phyloP scores from a whole-genome alignment of 192 early-diverging fungal genomes.

The Entomortierella lignicola region DNA sequence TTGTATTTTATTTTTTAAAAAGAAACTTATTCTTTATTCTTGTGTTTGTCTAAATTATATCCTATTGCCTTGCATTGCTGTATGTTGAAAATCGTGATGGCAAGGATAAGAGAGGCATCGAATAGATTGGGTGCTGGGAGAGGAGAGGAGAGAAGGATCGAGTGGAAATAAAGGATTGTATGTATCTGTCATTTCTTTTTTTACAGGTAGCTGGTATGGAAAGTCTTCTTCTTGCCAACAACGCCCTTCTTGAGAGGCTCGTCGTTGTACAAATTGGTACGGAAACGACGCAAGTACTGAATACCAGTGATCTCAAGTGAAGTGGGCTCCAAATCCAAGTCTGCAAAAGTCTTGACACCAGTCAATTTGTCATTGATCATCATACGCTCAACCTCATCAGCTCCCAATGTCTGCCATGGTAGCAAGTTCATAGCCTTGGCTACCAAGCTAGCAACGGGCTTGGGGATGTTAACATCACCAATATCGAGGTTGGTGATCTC shows the following conservation, averaged over 20 bases:
- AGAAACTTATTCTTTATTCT: neutral
- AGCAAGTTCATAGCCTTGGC: conserved; percentile 72
- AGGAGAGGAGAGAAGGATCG: neutral
- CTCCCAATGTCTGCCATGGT: conserved; percentile 81
- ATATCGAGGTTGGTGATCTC: conserved; percentile 65
- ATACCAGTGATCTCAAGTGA: conserved; percentile 85
- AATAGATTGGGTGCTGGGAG: neutral
- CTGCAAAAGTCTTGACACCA: conserved; percentile 83
- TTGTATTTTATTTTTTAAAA: too few relatives aligned
- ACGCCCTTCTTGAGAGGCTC: conserved; percentile 64
- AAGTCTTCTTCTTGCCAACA: conserved; percentile 60
- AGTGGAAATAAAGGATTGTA: neutral
- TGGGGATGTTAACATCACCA: conserved; percentile 70
- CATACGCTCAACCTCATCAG: conserved; percentile 91
- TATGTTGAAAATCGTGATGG: neutral
- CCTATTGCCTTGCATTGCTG: neutral
- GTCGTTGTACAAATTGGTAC: conserved; percentile 72
- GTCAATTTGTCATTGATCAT: conserved; percentile 77
- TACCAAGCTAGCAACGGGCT: conserved; percentile 73
- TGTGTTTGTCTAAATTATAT: neutral
- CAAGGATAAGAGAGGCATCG: conserved; percentile 1
- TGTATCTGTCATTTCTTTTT: conserved; percentile 5
- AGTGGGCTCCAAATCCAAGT: conserved; percentile 86
- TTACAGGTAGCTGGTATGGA: conserved; percentile 55
- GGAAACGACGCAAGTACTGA: conserved; percentile 87